Conservation (phyloP, 2,329 filamentous ascomycete genomes). For the Trichophaea hybrida region DNA sequence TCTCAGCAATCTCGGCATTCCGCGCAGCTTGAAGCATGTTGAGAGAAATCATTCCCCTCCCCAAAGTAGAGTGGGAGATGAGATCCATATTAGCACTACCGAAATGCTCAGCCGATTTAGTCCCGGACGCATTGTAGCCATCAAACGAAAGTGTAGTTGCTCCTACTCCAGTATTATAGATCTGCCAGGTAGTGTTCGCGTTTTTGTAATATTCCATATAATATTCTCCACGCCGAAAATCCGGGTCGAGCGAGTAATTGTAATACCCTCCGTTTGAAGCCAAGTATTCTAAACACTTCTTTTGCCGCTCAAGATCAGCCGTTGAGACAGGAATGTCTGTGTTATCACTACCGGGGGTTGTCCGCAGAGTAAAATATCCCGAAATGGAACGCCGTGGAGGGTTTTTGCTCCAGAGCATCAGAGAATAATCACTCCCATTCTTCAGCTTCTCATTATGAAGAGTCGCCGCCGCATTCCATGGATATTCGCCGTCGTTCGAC, state of each 20-base stretch:
- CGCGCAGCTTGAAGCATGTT: conserved; percentile 16
- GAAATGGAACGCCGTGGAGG: conserved; percentile 20
- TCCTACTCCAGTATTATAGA: neutral
- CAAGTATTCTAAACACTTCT: neutral
- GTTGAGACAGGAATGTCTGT: neutral
- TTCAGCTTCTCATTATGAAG: conserved; percentile 7
- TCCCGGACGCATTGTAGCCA: neutral
- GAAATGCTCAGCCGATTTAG: neutral
- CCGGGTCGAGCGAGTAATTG: conserved; percentile 9
- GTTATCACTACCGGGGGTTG: neutral
- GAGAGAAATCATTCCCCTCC: conserved; percentile 19
- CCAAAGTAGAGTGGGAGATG: conserved; percentile 10
- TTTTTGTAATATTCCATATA: neutral
- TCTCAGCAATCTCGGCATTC: conserved; percentile 11
- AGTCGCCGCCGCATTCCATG: conserved; percentile 17
- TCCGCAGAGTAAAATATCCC: conserved; percentile 15
- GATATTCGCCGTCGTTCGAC: conserved; percentile 20
- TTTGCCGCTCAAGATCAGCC: neutral
- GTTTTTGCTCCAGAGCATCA: conserved; percentile 20
- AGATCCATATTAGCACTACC: conserved; percentile 8
- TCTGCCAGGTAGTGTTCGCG: neutral
- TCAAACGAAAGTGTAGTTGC: neutral
- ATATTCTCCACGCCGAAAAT: conserved; percentile 3
- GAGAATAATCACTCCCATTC: conserved; percentile 18
- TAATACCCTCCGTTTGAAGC: conserved; percentile 18